Evolutionary conservation across 2,329 filamentous ascomycete genomes (phyloP).

Genomic region (Colletotrichum sp.): DNA sequence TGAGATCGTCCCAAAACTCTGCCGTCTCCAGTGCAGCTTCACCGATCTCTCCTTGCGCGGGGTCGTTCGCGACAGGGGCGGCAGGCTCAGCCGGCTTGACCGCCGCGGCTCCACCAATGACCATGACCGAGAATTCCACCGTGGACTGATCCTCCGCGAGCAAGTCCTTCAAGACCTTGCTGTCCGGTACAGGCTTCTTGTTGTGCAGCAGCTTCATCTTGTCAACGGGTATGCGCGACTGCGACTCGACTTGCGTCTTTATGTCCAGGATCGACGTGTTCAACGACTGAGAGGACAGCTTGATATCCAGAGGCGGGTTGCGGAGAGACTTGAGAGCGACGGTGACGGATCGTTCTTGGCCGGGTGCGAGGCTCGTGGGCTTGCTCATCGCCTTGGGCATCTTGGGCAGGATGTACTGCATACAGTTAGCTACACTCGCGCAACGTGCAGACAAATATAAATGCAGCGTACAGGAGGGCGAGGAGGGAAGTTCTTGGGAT

Average conservation of each 20-base stretch:
- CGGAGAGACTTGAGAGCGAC: constrained; percentile 78
- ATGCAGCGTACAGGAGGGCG: constrained; percentile 71
- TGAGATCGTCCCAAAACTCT: constrained; percentile 87
- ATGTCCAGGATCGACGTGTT: constrained; percentile 81
- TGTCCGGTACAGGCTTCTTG: constrained; percentile 84
- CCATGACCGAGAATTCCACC: constrained; percentile 86
- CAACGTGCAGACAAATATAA: constrained; percentile 20
- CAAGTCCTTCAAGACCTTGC: constrained; percentile 78
- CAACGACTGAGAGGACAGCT: constrained; percentile 65
- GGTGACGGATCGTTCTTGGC: constrained; percentile 56
- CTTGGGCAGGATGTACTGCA: constrained; percentile 74
- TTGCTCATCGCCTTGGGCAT: constrained; percentile 64
- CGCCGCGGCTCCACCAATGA: constrained; percentile 72
- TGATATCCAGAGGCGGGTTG: constrained; percentile 73
- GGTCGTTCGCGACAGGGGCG: constrained; percentile 34
- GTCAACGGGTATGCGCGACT: constrained; percentile 68
- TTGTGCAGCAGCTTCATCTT: constrained; percentile 88
- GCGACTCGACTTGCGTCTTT: constrained; percentile 70
- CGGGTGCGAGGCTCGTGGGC: constrained; percentile 52
- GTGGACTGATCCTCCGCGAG: constrained; percentile 58
- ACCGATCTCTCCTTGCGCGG: constrained; percentile 20
- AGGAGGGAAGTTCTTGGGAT: constrained; percentile 78
- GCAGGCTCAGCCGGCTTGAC: constrained; percentile 45
- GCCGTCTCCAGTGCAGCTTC: constrained; percentile 68
- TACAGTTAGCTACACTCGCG: neutral